Conservation (phyloP, 2,329 filamentous ascomycete genomes). For the Fusarium equiseti region DNA sequence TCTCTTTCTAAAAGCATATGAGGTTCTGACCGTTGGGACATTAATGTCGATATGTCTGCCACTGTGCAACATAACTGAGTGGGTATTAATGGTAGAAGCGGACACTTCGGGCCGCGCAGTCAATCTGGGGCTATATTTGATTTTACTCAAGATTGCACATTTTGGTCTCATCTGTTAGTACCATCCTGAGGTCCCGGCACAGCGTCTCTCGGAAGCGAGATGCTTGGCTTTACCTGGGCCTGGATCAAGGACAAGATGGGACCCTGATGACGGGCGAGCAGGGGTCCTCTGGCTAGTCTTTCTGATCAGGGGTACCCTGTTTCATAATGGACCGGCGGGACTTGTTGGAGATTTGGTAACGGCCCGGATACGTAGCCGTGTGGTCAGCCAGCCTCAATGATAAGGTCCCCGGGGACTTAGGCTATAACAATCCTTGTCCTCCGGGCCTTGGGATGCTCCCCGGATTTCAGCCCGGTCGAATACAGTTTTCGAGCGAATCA, state of each 20-base stretch:
- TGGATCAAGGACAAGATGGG: conserved; percentile 32
- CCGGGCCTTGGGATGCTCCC: conserved; percentile 49
- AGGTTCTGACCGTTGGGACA: neutral
- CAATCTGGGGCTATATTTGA: conserved; percentile 31
- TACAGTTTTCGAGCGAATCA: conserved; percentile 38
- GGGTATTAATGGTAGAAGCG: conserved; percentile 18
- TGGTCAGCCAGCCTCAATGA: conserved; percentile 49
- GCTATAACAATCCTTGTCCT: conserved; percentile 45
- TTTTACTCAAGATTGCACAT: conserved; percentile 31
- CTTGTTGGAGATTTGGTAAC: conserved; percentile 49
- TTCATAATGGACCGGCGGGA: conserved; percentile 35
- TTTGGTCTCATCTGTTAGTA: conserved; percentile 29
- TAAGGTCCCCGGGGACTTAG: conserved; percentile 48
- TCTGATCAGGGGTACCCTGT: conserved; percentile 26
- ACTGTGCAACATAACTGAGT: conserved; percentile 10
- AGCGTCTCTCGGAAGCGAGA: conserved; percentile 44
- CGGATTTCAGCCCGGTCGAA: conserved; percentile 50
- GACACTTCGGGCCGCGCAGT: conserved; percentile 30
- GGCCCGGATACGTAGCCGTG: conserved; percentile 54
- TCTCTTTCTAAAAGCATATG: conserved; percentile 1
- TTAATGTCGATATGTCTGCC: neutral
- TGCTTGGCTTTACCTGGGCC: conserved; percentile 42
- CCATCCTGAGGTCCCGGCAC: conserved; percentile 46
- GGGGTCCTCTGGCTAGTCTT: conserved; percentile 7
- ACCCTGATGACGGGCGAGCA: conserved; percentile 44